Base-by-base conservation (phyloP, 2,329 filamentous ascomycete genomes). In the Didymosphaeria variabile region DNA sequence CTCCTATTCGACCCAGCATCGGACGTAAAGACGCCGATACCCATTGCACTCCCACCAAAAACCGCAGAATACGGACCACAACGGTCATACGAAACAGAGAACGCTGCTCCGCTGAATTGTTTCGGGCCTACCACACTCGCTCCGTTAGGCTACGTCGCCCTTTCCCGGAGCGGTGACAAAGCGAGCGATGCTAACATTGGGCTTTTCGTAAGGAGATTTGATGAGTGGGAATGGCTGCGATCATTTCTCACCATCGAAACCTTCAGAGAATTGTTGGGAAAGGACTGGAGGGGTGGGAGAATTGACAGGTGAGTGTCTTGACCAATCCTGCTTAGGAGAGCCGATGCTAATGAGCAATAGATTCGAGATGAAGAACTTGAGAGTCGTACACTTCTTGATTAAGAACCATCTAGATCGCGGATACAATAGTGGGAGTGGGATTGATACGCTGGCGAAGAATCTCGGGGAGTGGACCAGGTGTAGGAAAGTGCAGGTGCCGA, bases 161-260 rank as follows among this genome's bases (percentile, higher is more conserved):
- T 69, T 17, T 67, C 61, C 2, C 59, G 67, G 1, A 66, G 62
- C 23, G 65, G 64, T 2, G 65, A 67, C 53, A 67, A 67, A 53
- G 58, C 55, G 34, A 46, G 31, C 31, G 63, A 67, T 34, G 57
- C 44, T n/a, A 67, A 67, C 46, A 56, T 64, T 19, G 65, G 64
- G 13, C 55, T 67, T n/a, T 67, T 64, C 46, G 65, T 66, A 2
- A 63, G 70, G 36, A 64, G 66, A 0, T 77, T 80, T 19, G 65
- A 67, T 49, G 80, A 83, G 63, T 84, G 75, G 61, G 63, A 77
- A 1, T 80, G 79, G 79, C 65, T 80, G 29, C 72, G 71, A 23
- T 64, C 67, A 1, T 79, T 82, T 17, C 67, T 85, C 66, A 82
- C 77, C 0, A 68, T 68, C 7, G 59, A 70, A 15, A 51, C 19